Conservation (phyloP, 208 protist species). For the Trichomonas vaginalis region DNA sequence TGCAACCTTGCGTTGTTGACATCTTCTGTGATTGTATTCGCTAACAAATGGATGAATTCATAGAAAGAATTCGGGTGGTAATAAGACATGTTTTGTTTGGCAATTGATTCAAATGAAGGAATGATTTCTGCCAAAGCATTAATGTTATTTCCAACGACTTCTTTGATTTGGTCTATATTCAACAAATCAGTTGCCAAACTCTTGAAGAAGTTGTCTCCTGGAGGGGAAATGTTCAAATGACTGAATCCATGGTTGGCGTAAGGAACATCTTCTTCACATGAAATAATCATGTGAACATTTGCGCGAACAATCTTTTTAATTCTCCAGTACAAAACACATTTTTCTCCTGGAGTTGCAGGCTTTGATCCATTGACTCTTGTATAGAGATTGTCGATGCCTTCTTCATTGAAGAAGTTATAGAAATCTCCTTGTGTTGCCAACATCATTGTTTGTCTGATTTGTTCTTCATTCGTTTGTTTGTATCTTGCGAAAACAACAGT, state of each 20-base stretch:
- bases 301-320: neutral
- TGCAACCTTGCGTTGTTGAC: neutral
- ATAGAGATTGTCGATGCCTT: neutral
- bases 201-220: neutral
- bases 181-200: neutral
- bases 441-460: neutral
- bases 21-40: neutral
- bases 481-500: neutral
- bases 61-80: neutral
- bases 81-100: neutral
- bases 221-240: neutral
- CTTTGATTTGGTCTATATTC: neutral
- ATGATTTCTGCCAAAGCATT: neutral
- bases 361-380: neutral
- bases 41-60: neutral
- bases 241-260: neutral
- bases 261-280: neutral
- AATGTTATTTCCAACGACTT: neutral
- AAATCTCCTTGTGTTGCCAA: neutral
- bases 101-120: neutral
- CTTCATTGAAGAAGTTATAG: neutral
- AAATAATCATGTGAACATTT: neutral
- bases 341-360: neutral
- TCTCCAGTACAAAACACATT: neutral
- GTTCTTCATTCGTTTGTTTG: too few species aligned